Conservation (phyloP, 208 protist genomes). For the Acanthamoeba sp. region DNA sequence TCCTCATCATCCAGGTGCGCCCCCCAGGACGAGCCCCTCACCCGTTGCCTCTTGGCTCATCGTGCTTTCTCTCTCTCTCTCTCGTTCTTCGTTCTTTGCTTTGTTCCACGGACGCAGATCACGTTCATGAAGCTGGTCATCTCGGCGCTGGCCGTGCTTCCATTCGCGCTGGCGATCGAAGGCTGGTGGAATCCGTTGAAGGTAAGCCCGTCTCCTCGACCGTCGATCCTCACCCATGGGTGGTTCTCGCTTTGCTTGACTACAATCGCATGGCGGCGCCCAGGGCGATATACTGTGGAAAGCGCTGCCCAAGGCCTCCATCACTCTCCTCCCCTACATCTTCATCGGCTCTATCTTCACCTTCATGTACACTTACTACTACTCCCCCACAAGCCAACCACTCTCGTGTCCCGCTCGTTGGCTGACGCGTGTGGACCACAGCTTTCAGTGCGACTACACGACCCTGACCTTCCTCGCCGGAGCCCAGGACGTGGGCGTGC, state of each 20-base stretch:
- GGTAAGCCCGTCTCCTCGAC: neutral
- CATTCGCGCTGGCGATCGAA: conserved; percentile 24
- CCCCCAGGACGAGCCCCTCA: neutral
- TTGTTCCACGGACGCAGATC: conserved; percentile 16
- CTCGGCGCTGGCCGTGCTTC: conserved; percentile 19
- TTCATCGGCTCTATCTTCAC: conserved; percentile 30
- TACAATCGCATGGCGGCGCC: too few relatives aligned
- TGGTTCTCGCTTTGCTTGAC: too few relatives aligned
- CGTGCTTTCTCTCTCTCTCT: neutral
- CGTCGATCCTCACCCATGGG: neutral
- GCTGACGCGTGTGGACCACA: neutral
- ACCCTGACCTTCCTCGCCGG: conserved; percentile 46
- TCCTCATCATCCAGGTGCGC: conserved; percentile 40
- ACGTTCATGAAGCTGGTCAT: conserved; percentile 61
- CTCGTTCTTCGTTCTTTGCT: neutral
- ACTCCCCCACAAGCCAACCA: neutral
- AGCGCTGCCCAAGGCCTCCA: neutral
- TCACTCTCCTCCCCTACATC: neutral
- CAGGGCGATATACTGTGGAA: conserved; percentile 2
- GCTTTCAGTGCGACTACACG: conserved; percentile 33
- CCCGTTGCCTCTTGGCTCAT: too few relatives aligned
- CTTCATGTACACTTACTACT: neutral
- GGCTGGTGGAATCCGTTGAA: conserved; percentile 45
- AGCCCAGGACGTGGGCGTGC: conserved; percentile 58
- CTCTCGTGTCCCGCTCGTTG: neutral